Conservation (phyloP, 257 asterid species). For the Nicotiana sylvestris region DNA sequence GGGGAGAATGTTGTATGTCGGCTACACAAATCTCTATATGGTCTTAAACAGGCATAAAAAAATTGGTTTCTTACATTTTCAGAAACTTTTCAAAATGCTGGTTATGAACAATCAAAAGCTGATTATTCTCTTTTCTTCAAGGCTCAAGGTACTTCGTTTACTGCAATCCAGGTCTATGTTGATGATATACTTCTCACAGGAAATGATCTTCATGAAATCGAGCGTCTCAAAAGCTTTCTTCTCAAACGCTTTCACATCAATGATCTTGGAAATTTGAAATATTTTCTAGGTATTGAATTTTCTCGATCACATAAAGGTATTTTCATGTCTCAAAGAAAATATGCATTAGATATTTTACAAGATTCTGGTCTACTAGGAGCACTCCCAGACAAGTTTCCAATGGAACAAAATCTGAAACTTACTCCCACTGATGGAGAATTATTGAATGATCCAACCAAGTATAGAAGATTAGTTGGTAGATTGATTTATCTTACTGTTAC, state of each 20-base stretch:
- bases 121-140: constrained; percentile 18
- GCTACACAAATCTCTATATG: constrained; percentile 2
- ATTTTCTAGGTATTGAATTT: neutral
- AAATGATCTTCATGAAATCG: neutral
- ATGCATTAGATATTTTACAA: neutral
- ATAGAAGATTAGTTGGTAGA: too few species aligned
- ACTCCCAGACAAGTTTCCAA: neutral
- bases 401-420: too few species aligned
- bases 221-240: neutral
- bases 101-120: constrained; percentile 20
- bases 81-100: neutral
- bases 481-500: too few species aligned
- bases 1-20: neutral
- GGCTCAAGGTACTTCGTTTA: neutral
- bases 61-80: constrained; percentile 1
- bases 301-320: neutral
- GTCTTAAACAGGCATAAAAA: neutral
- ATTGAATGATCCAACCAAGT: too few species aligned
- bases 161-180: neutral
- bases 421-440: too few species aligned
- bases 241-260: neutral
- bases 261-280: neutral
- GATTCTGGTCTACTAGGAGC: neutral
- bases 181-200: neutral
- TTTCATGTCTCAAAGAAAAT: neutral